Conservation (phyloP, 2,329 filamentous ascomycete genomes). For the Fonsecaea erecta region DNA sequence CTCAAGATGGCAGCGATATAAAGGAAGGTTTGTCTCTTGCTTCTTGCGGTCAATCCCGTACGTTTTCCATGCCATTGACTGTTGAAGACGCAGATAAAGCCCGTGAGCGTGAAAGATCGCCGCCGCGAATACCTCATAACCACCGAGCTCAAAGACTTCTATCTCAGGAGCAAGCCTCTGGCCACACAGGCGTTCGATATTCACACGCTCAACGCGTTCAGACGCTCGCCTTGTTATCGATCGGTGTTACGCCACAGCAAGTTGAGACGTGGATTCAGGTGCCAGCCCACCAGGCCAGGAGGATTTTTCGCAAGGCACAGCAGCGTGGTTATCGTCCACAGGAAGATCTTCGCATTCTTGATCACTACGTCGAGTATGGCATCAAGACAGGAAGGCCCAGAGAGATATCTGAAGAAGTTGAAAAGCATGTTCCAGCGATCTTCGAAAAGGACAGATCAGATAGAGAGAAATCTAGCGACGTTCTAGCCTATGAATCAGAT, state of each 20-base stretch:
- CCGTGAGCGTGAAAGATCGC: neutral
- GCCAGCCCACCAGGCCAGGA: slow-evolving; percentile 17
- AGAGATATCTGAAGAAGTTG: slow-evolving; percentile 1
- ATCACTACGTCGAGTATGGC: slow-evolving; percentile 25
- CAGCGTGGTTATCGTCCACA: slow-evolving; percentile 20
- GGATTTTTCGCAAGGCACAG: slow-evolving; percentile 34
- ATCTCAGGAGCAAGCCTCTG: neutral
- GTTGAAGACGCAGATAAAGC: neutral
- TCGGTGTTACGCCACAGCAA: neutral
- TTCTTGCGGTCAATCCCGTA: neutral
- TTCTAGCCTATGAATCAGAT: slow-evolving; percentile 22
- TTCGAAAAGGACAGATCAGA: slow-evolving; percentile 14
- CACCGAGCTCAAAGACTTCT: neutral
- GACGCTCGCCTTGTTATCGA: neutral
- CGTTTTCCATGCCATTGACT: neutral
- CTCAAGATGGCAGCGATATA: neutral
- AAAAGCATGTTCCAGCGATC: slow-evolving; percentile 10
- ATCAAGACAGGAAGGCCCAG: neutral
- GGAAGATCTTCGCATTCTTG: slow-evolving; percentile 16
- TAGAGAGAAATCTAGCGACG: slow-evolving; percentile 30
- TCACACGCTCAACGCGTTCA: slow-evolving; percentile 9
- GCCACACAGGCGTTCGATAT: slow-evolving; percentile 2
- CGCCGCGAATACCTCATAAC: neutral
- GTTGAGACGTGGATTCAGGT: neutral
- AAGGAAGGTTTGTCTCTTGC: neutral